A percentile compares a stretch with the other conserved stretches of the same genome.
These are phyloP conservation scores for Nitzschia palea DNA, from an alignment of 108 stramenopile genomes.

Conservation along the genomic window DNA sequence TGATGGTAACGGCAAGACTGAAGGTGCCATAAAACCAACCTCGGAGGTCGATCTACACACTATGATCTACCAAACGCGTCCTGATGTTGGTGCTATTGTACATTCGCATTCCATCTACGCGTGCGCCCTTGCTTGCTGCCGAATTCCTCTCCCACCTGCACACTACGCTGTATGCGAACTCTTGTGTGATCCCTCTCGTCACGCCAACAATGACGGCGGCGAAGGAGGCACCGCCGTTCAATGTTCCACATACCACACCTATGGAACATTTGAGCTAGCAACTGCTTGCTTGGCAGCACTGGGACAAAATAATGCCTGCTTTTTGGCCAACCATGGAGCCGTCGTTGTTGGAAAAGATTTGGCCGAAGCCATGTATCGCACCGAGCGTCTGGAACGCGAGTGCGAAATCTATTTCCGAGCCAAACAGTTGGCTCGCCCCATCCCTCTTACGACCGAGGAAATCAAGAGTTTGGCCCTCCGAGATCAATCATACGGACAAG, in stretches of 20 bases:
- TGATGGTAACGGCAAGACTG: conserved; percentile 7
- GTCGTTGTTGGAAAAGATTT: conserved; percentile 23
- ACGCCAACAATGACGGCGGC: background rate
- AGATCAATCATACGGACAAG: conserved; percentile 26
- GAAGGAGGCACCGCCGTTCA: conserved; percentile 6
- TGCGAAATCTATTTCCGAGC: conserved; percentile 25
- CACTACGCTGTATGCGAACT: conserved; percentile 28
- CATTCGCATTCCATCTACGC: conserved; percentile 24
- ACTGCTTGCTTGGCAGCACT: conserved; percentile 4
- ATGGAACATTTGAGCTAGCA: conserved; percentile 17
- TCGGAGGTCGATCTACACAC: conserved; percentile 9
- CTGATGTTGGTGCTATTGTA: conserved; percentile 24
- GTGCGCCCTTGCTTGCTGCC: conserved; percentile 26
- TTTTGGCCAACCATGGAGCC: conserved; percentile 29
- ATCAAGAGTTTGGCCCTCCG: conserved; percentile 4
- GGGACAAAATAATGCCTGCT: conserved; percentile 19
- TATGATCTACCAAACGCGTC: conserved; percentile 13
- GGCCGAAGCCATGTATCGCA: conserved; percentile 17
- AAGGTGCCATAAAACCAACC: conserved; percentile 6
- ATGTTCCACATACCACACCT: conserved; percentile 21
- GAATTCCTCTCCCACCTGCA: conserved; percentile 21
- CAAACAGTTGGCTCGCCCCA: conserved; percentile 16
- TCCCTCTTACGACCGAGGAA: conserved; percentile 10
- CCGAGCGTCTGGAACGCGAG: conserved; percentile 23
- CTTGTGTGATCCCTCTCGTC: background rate